Percentiles rank a stretch among this genome's conserved stretches.
Evolutionary conservation across 768 basidiomycete genomes (phyloP).

Genomic region (Gymnopilus junonius): DNA sequence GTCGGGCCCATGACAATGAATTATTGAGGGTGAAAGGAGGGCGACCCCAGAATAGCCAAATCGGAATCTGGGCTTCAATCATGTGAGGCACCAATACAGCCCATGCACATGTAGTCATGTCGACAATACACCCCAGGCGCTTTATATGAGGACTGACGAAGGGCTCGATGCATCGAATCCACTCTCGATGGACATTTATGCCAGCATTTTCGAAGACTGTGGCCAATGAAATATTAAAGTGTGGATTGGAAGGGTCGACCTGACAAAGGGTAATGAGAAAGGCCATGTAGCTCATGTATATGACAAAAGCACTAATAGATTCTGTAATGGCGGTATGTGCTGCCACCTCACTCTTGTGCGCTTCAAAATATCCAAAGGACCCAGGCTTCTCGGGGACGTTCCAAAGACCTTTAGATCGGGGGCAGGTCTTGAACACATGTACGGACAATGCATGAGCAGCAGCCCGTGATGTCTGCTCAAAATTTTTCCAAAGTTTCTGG

Average conservation of each 20-base stretch:
- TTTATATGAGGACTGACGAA: not conserved
- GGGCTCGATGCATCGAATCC: not conserved
- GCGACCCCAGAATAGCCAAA: not conserved
- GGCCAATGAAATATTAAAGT: not conserved
- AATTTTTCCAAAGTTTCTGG: slow-evolving; percentile 11
- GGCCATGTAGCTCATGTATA: slow-evolving; percentile 11
- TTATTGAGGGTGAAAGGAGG: not conserved
- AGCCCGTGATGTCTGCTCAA: slow-evolving; percentile 1
- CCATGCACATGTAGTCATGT: not conserved
- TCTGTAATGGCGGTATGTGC: not conserved
- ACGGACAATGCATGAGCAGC: not conserved
- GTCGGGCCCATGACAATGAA: not conserved
- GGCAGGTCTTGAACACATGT: not conserved
- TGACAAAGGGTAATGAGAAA: slow-evolving; percentile 11
- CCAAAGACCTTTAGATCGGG: not conserved
- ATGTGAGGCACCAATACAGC: not conserved
- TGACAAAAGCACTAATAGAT: slow-evolving; percentile 5
- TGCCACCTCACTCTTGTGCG: slow-evolving; percentile 2
- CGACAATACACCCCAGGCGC: not conserved
- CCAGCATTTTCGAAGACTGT: not conserved
- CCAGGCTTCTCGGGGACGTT: slow-evolving; percentile 2
- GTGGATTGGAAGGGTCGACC: not conserved
- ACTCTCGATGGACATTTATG: not conserved
- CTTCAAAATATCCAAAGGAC: slow-evolving; percentile 7
- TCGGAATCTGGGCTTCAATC: not conserved